Evolutionary conservation across 495 filamentous ascomycete species (phyloP).

Genomic region (Penicillium riverlandense): DNA sequence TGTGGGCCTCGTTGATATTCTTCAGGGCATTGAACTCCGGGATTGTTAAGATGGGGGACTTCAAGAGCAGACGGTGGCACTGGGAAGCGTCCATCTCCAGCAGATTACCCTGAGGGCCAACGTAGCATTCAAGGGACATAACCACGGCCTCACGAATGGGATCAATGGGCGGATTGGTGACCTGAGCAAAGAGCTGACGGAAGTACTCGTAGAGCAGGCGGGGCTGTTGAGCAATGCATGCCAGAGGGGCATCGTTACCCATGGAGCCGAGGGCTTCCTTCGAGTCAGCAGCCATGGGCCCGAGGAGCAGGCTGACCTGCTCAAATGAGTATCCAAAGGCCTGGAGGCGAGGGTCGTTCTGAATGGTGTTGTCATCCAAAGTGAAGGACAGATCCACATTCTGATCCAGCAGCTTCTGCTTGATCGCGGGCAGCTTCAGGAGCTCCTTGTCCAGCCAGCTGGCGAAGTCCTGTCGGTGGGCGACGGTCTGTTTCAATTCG

Average conservation of each 20-base stretch:
- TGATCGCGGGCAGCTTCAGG: slow-evolving; percentile 71
- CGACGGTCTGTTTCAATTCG: slow-evolving; percentile 87
- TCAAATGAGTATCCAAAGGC: slow-evolving; percentile 97
- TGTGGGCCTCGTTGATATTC: slow-evolving; percentile 67
- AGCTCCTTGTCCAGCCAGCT: slow-evolving; percentile 85
- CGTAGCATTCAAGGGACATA: slow-evolving; percentile 97
- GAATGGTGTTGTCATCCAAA: slow-evolving; percentile 66
- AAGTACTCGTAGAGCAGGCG: slow-evolving; percentile 97
- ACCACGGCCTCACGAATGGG: slow-evolving; percentile 98
- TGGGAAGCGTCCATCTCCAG: slow-evolving; percentile 91
- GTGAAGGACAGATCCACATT: slow-evolving; percentile 57
- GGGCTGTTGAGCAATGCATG: slow-evolving; percentile 82
- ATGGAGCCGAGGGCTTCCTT: slow-evolving; percentile 99
- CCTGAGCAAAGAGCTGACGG: slow-evolving; percentile 96
- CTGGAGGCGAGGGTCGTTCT: slow-evolving; percentile 77
- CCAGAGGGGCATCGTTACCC: slow-evolving; percentile 96
- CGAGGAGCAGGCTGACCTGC: slow-evolving; percentile 89
- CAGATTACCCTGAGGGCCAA: slow-evolving; percentile 95
- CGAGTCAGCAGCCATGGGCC: slow-evolving; percentile 96
- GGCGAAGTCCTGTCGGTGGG: slow-evolving; percentile 77
- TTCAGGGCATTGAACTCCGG: slow-evolving; percentile 87
- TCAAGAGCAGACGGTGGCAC: slow-evolving; percentile 78
- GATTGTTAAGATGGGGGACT: slow-evolving; percentile 86
- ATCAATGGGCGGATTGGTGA: slow-evolving; percentile 98
- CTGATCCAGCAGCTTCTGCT: slow-evolving; percentile 48